A percentile compares a stretch with the other conserved stretches of the same genome.
These are phyloP conservation scores for Mrakia frigida DNA, from an alignment of 768 basidiomycete genomes.

Conservation along the genomic window DNA sequence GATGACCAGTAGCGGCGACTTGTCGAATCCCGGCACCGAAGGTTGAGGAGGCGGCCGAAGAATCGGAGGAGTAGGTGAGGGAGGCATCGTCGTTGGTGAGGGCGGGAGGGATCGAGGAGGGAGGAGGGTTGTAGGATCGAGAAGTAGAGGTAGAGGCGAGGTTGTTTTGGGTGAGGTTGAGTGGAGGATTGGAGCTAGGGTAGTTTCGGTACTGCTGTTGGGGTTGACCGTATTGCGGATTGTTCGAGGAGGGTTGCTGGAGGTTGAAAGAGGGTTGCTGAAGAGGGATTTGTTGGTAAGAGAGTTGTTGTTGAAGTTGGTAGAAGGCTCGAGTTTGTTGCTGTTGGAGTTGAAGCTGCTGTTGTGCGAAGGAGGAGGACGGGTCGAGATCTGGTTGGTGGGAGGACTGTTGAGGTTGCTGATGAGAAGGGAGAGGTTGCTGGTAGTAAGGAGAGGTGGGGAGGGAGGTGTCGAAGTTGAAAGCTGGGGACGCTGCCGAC, in stretches of 20 bases:
- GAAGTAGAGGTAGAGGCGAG: not conserved
- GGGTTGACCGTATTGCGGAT: not conserved
- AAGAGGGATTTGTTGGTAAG: not conserved
- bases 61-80: not conserved
- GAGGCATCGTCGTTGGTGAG: not conserved
- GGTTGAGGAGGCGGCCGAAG: not conserved
- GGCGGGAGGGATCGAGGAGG: not conserved
- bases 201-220: not conserved
- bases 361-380: not conserved
- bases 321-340: not conserved
- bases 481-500: not conserved
- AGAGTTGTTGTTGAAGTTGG: not conserved
- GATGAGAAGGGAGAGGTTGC: not conserved
- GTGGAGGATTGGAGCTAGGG: not conserved
- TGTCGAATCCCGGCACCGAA: not conserved
- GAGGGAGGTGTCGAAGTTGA: not conserved
- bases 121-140: not conserved
- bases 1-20: not conserved
- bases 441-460: not conserved
- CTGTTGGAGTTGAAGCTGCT: not conserved
- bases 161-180: not conserved
- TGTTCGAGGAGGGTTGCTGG: not conserved
- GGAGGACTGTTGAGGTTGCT: not conserved
- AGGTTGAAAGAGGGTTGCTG: not conserved
- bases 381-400: not conserved